Percentiles rank a stretch among this genome's conserved stretches.
These are phyloP conservation scores for Lenzites betulinus DNA, from an alignment of 768 basidiomycete genomes.

Conservation along the genomic window DNA sequence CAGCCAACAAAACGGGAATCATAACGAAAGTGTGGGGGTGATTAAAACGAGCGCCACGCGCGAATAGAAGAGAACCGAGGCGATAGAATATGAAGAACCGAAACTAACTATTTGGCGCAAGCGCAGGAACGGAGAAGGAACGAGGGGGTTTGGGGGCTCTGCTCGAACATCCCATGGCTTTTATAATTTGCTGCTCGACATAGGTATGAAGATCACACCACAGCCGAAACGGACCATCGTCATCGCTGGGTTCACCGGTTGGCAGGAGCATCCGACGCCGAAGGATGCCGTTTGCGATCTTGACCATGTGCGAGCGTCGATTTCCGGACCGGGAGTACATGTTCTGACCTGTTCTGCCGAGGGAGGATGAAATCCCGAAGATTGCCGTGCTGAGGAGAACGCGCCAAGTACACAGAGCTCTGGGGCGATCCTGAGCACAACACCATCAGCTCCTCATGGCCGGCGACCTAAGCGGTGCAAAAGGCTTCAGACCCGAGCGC, in stretches of 20 bases:
- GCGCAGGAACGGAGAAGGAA: slow-evolving; percentile 1
- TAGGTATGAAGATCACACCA: slow-evolving; percentile 8
- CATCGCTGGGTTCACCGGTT: slow-evolving; percentile 4
- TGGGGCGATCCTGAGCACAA: not conserved
- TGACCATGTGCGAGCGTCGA: not conserved
- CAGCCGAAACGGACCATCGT: slow-evolving; percentile 3
- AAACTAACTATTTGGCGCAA: not conserved
- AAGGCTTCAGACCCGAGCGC: not conserved
- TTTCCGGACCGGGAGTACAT: not conserved
- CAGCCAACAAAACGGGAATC: slow-evolving; percentile 14
- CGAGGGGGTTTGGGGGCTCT: not conserved
- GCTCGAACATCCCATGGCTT: not conserved
- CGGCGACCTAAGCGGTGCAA: not conserved
- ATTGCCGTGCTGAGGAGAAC: not conserved
- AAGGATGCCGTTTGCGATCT: not conserved
- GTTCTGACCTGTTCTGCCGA: not conserved
- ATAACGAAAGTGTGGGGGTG: slow-evolving; percentile 5
- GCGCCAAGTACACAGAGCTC: not conserved
- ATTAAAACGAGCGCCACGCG: not conserved
- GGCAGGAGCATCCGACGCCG: not conserved
- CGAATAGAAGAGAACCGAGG: not conserved
- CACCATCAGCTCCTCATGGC: not conserved
- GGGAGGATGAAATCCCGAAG: not conserved
- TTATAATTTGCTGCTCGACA: not conserved
- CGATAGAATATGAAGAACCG: not conserved